Evolutionary conservation across 768 basidiomycete genomes (phyloP), one percentile per base, ranked within the genome.

Genomic region (Kondoa malvinella): DNA sequence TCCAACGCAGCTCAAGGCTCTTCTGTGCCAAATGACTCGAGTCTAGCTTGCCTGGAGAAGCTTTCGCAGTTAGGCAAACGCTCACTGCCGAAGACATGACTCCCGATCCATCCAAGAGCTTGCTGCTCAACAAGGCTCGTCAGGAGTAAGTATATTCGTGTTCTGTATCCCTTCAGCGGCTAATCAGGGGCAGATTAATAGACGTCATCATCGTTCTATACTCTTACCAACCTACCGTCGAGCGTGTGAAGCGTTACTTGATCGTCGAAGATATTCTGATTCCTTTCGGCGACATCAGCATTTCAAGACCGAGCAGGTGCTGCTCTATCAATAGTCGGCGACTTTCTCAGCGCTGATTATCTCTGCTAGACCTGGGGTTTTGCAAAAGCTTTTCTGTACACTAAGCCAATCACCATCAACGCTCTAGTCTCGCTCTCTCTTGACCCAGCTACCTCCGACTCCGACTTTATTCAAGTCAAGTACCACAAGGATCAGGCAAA

Each of bases 201-300:
- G 80, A 79, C 69, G 78, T 80, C 72, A 75, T 80, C 56, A 75
- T 80, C 64, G 78, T 77, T 25, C 72, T 80, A 56, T 80, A 80
- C 71, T 76, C 73, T 29, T 77, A 76, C 73, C 69, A 79, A 68
- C 77, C 78, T 1, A 80, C 78, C 26, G 76, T 78, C 31, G 76
- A 78, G 65, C 70, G 78, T 40, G 78, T 80, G 34, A 75, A 77
- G 58, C 73, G 79, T 57, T 80, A 80, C 72, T 78, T 76, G 2
- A 27, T 60, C 27, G 65, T 68, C 34, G 70, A 78, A 78, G n/a
- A n/a, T n/a, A n/a, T n/a, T n/a, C n/a, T n/a, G n/a, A n/a, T n/a
- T n/a, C n/a, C n/a, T n/a, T n/a, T n/a, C n/a, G n/a, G n/a, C n/a
- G n/a, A n/a, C n/a, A n/a, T n/a, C n/a, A n/a, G n/a, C n/a, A n/a